Conservation (phyloP, 306 rosid species). For the Hippophae rhamnoides region DNA sequence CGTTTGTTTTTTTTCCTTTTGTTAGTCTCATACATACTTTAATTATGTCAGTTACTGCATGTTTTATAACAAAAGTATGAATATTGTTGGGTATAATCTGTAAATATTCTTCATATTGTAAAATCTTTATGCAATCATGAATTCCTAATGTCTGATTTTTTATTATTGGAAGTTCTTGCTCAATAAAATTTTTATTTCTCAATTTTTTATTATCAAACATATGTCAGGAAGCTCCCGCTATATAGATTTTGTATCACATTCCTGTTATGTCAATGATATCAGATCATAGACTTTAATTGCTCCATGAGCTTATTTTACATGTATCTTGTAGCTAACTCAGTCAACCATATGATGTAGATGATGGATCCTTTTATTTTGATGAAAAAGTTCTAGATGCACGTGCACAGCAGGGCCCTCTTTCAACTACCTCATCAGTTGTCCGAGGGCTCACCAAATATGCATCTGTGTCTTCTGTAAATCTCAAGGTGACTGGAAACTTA, state of each 20-base stretch:
- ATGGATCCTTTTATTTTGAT: slow-evolving; percentile 76
- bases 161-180: too few species aligned
- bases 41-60: slow-evolving; percentile 2
- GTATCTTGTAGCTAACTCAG: slow-evolving; percentile 13
- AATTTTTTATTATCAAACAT: background rate
- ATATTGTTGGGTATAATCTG: too few species aligned
- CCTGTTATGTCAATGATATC: background rate
- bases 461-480: slow-evolving; percentile 52
- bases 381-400: slow-evolving; percentile 66
- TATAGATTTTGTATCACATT: background rate
- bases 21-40: slow-evolving; percentile 1
- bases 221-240: background rate
- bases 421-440: slow-evolving; percentile 85
- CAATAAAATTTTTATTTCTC: background rate
- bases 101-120: background rate
- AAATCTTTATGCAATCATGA: background rate
- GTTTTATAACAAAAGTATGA: background rate
- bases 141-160: too few species aligned
- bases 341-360: slow-evolving; percentile 44
- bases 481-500: slow-evolving; percentile 48
- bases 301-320: slow-evolving; percentile 3
- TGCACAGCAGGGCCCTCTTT: slow-evolving; percentile 66
- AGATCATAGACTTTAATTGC: background rate
- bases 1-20: slow-evolving; percentile 16
- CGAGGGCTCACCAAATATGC: slow-evolving; percentile 74